Base-by-base conservation (phyloP, 768 basidiomycete species). In the Russula sp. region DNA sequence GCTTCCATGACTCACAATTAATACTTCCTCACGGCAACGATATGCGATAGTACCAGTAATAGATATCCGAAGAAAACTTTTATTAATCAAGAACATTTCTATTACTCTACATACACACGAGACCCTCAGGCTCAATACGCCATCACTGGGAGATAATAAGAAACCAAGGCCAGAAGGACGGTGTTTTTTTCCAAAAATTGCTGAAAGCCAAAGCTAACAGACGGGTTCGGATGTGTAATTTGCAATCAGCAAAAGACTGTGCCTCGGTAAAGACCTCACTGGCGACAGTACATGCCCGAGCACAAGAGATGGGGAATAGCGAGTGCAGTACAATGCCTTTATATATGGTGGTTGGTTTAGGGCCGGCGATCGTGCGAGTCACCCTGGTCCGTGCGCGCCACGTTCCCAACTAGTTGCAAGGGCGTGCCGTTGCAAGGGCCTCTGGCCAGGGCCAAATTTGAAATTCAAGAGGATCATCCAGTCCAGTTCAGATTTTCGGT, bases 171-270 rank as follows among this genome's bases (percentile, higher is more conserved):
- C n/a, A 47, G 11, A 50, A 31, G 2, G 8, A 27, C 4, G 16
- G 5, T 27, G 27, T 31, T 37, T 62, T 67, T 84, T 83, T 77
- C 84, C 89, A 91, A 92, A 91, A 91, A 91, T 91, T 91, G 86
- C 88, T 86, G 82, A 78, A 81, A 82, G 86, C 87, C 86, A 79
- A 88, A 90, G 87, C 87, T 80, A 74, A 84, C 82, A 87, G 88
- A 91, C 87, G 88, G 75, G 88, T 91, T 89, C 88, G 89, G 89
- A 91, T 91, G 88, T 89, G 82, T 90, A 91, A 89, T 91, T 91
- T 91, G 89, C 89, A 91, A 91, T 87, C 86, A 91, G 88, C 89
- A 90, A 91, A 89, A 79, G 82, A 89, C 88, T 89, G 86, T 87
- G 86, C 85, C 88, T 92, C 90, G 87, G 89, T 91, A 88, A 79